Base-by-base conservation (phyloP, 2,329 filamentous ascomycete species). In the Metarhizium guizhouense region DNA sequence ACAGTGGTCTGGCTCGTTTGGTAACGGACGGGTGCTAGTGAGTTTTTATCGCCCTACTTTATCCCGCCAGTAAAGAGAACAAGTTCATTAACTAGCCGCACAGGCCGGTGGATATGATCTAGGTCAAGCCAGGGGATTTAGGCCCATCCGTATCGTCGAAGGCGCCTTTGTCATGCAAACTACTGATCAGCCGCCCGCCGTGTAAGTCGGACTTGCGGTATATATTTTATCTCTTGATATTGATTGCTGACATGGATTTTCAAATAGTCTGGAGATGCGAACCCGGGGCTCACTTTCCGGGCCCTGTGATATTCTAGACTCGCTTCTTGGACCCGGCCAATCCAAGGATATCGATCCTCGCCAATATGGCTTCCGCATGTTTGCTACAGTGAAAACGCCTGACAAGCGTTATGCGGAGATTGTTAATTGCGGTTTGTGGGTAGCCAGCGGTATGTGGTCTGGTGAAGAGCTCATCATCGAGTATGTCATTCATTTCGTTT, bases 131-230 rank as follows among this genome's bases (percentile, higher is more conserved):
- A 65, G 71, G 18, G 71, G 71, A 32, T 73, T 73, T 57, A 62
- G 71, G 32, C 71, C 71, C 51, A 72, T 73, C 62, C 69, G 71
- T 58, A 71, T 73, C 51, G 70, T 78, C 45, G 75, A 79, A 61
- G 76, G 74, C n/a, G 74, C 72, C 36, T 80, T 77, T 62, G 70
- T 79, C 52, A 66, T 80, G 40, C 69, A 76, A 57, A 79, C 76
- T 3, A 68, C 72, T 49, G 76, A 80, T 58, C 70, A 73, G 42
- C 68, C 70, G 3, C 75, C 76, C 11, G 77, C 77, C 32, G 71
- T 74, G 67, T 74, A 63, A 62, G 71, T 63, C 45, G 47, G 36
- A 29, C 47, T 13, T 30, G 10, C 38, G 32, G n/a, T 38, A 20
- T 30, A 34, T 32, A 16, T 18, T 25, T 16, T 20, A 48, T 30